Evolutionary conservation across 257 asterid genomes (phyloP), one percentile per base, ranked within the genome.

Genomic region (Lavandula angustifolia): DNA sequence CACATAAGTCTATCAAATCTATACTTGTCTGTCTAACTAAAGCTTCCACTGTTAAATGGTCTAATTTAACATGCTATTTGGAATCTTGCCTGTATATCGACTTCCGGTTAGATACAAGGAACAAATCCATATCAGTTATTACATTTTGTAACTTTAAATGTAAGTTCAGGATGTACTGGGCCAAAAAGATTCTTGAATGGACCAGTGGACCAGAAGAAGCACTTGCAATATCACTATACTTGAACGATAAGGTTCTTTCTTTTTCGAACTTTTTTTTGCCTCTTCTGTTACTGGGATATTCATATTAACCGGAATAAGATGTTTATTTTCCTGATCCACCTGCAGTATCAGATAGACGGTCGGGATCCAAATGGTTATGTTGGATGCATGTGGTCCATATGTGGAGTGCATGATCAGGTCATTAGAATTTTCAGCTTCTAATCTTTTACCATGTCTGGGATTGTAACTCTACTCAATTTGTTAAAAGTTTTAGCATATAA

Each of bases 321-420:
- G 32, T 64, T 16, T 18, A 40, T 8, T 29, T 53, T 1, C 27
- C 18, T 49, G 17, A 7, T 43, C 53, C 38, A 38, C 8, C 32
- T 78, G 81, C 90, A 94, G 99, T 90, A 87, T 75, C 87, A 87
- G 16, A 82, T 90, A 44, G 99, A 94, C 47, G 97, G 99, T 16
- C 79, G 99, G 73, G 97, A 94, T 74, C 97, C 99, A 63, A 90
- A 62, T 74, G 99, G 99, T 18, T 94, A 94, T 42, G 99, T 94
- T 11, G 99, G 99, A 59, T 94, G 99, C 89, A 90, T 94, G 99
- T 94, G 99, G 99, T 89, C 99, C 1, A 87, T 89, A 43, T 94
- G 99, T 63, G 99, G 99, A 58, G 72, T 94, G 54, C 99, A 94
- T 49, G 99, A 94, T 80, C 99, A 87, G 98, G 98, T 92, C 12